These are phyloP conservation scores for Cladosporium sphaerospermum DNA, from an alignment of 2,329 filamentous ascomycete species.

Conservation along the genomic window DNA sequence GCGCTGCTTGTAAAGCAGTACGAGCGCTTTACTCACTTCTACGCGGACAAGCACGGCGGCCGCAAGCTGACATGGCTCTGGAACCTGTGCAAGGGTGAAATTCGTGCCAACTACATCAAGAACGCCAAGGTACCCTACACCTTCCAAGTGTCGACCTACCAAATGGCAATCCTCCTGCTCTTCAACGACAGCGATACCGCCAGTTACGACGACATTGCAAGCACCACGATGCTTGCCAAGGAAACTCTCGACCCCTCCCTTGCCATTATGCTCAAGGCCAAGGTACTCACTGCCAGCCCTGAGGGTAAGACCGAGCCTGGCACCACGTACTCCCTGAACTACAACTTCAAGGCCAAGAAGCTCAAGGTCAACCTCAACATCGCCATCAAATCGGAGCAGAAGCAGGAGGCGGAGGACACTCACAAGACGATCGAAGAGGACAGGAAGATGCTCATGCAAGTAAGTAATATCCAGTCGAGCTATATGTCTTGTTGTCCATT, in stretches of 20 bases:
- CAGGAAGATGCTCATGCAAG: conserved; percentile 91
- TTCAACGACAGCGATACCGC: conserved; percentile 89
- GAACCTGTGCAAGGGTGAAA: conserved; percentile 96
- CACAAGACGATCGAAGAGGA: conserved; percentile 99
- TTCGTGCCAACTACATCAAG: conserved; percentile 90
- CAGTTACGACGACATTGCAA: conserved; percentile 80
- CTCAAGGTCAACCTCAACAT: conserved; percentile 95
- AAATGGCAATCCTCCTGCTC: conserved; percentile 90
- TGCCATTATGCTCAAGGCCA: conserved; percentile 84
- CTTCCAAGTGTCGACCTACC: conserved; percentile 94
- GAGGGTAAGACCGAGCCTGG: conserved; percentile 71
- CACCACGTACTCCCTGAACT: conserved; percentile 78
- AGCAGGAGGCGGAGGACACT: conserved; percentile 92
- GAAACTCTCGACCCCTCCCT: conserved; percentile 85
- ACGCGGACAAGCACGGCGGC: conserved; percentile 93
- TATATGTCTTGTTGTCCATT: neutral
- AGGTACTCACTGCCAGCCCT: conserved; percentile 68
- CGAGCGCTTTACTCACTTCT: conserved; percentile 84
- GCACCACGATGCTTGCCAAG: conserved; percentile 68
- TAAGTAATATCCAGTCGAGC: conserved; percentile 44
- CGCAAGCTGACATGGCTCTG: conserved; percentile 97
- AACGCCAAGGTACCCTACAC: conserved; percentile 83
- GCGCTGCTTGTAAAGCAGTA: conserved; percentile 78
- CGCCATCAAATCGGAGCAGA: conserved; percentile 88
- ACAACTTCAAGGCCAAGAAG: conserved; percentile 98